These are phyloP conservation scores for Cercophora scortea DNA, from an alignment of 495 filamentous ascomycete species.

Conservation along the genomic window DNA sequence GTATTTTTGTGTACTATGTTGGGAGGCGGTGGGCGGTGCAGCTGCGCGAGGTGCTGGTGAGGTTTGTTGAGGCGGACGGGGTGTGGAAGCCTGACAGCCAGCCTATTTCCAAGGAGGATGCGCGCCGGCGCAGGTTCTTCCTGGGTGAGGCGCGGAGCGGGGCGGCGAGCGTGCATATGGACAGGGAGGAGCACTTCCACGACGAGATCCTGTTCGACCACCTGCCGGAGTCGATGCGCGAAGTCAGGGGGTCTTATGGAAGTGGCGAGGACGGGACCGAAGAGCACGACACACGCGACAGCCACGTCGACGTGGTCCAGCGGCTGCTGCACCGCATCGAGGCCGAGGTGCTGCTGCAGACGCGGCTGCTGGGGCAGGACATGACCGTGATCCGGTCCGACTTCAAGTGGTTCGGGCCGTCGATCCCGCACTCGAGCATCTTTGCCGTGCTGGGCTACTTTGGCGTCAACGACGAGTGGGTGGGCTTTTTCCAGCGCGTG, in stretches of 20 bases:
- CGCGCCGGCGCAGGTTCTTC: slow-evolving; percentile 14
- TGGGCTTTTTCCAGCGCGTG: slow-evolving; percentile 54
- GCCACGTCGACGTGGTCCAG: slow-evolving; percentile 39
- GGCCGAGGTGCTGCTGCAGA: slow-evolving; percentile 52
- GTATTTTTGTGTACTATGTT: slow-evolving; percentile 56
- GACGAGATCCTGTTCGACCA: slow-evolving; percentile 32
- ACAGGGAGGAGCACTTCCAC: slow-evolving; percentile 10
- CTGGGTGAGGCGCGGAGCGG: not conserved
- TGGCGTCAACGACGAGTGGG: slow-evolving; percentile 50
- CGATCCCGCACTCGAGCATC: slow-evolving; percentile 52
- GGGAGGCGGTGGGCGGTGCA: slow-evolving; percentile 30
- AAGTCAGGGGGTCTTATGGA: slow-evolving; percentile 15
- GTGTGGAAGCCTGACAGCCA: slow-evolving; percentile 25
- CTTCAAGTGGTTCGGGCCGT: slow-evolving; percentile 56
- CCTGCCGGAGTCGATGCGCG: slow-evolving; percentile 38
- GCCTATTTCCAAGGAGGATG: slow-evolving; percentile 14
- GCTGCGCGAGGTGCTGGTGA: slow-evolving; percentile 15
- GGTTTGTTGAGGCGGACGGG: slow-evolving; percentile 39
- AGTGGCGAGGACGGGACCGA: slow-evolving; percentile 9
- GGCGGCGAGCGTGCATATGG: not conserved
- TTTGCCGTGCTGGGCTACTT: slow-evolving; percentile 52
- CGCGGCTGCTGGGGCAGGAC: slow-evolving; percentile 33
- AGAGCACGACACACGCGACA: slow-evolving; percentile 10
- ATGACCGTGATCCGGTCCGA: slow-evolving; percentile 55
- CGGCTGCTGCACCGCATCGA: slow-evolving; percentile 50